Evolutionary conservation across 441 rosid species (phyloP).

Genomic region (Manihot esculenta): DNA sequence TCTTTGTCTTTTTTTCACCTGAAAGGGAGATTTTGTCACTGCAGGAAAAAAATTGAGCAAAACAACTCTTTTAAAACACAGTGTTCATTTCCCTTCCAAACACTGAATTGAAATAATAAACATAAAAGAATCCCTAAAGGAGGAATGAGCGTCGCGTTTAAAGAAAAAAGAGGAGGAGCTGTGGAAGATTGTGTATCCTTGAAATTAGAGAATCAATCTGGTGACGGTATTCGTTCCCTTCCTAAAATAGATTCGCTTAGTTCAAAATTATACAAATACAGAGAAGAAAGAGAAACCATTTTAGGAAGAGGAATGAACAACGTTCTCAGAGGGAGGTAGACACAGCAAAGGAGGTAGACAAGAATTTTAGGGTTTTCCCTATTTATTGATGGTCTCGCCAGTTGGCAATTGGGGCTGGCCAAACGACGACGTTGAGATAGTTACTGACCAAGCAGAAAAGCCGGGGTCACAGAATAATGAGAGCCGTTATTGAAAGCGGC

Average conservation of each 20-base stretch:
- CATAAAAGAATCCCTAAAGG: too few relatives aligned
- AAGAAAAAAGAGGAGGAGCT: too few relatives aligned
- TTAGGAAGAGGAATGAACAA: slow-evolving; percentile 34
- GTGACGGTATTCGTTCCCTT: slow-evolving; percentile 17
- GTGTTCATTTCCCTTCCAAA: slow-evolving; percentile 16
- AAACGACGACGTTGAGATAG: neutral
- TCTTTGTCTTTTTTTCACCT: neutral
- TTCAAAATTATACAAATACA: neutral
- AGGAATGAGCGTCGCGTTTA: too few relatives aligned
- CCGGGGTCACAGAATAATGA: too few relatives aligned
- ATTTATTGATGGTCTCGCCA: neutral
- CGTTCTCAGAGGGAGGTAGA: slow-evolving; percentile 2
- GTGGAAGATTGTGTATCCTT: too few relatives aligned
- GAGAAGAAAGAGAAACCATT: slow-evolving; percentile 19
- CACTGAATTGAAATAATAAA: too few relatives aligned
- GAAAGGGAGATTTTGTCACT: neutral
- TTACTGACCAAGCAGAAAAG: too few relatives aligned
- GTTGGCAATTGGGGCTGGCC: too few relatives aligned
- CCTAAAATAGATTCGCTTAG: slow-evolving; percentile 24
- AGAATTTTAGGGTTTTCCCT: neutral
- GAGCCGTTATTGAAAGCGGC: neutral
- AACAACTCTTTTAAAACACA: neutral
- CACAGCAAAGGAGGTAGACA: neutral
- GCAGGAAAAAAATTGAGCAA: neutral
- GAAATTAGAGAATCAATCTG: neutral